A percentile compares a stretch with the other conserved stretches of the same genome.
These are phyloP conservation scores for Nakazawaea molendinolei DNA, from an alignment of 805 yeast species.

Conservation along the genomic window DNA sequence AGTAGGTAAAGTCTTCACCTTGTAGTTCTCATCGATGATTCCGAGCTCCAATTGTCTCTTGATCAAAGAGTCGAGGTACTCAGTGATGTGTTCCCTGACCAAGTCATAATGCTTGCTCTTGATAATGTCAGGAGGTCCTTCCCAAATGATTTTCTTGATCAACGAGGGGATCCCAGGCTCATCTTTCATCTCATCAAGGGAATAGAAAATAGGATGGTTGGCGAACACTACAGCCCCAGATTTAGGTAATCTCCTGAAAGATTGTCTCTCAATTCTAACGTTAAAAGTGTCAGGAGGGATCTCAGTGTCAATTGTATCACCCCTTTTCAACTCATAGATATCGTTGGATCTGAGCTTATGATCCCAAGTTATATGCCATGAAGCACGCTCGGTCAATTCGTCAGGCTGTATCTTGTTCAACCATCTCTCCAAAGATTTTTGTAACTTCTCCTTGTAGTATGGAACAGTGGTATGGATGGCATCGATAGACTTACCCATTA, in stretches of 20 bases:
- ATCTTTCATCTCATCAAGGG: slow-evolving; percentile 74
- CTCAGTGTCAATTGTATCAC: slow-evolving; percentile 39
- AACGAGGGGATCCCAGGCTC: slow-evolving; percentile 70
- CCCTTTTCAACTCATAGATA: slow-evolving; percentile 41
- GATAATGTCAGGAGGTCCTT: slow-evolving; percentile 59
- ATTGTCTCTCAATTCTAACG: slow-evolving; percentile 67
- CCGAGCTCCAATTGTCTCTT: slow-evolving; percentile 52
- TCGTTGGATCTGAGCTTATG: slow-evolving; percentile 49
- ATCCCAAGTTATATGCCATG: slow-evolving; percentile 73
- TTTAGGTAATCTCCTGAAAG: slow-evolving; percentile 60
- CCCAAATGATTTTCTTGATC: slow-evolving; percentile 52
- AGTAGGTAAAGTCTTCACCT: slow-evolving; percentile 49
- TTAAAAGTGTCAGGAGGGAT: slow-evolving; percentile 47
- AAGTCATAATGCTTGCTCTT: slow-evolving; percentile 55
- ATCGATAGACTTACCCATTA: slow-evolving; percentile 58
- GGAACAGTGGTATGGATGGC: slow-evolving; percentile 64
- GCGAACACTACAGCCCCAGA: slow-evolving; percentile 62
- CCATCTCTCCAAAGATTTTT: slow-evolving; percentile 69
- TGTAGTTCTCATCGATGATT: slow-evolving; percentile 45
- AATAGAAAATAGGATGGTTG: slow-evolving; percentile 68
- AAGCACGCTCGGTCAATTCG: slow-evolving; percentile 65
- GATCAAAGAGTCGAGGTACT: slow-evolving; percentile 50
- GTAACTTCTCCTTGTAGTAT: slow-evolving; percentile 56
- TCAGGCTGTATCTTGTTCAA: slow-evolving; percentile 51
- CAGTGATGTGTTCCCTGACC: slow-evolving; percentile 50